Evolutionary conservation across 805 yeast species (phyloP), one percentile per base, ranked within the genome.

Genomic region (Trichomonascus vanleenenianus): DNA sequence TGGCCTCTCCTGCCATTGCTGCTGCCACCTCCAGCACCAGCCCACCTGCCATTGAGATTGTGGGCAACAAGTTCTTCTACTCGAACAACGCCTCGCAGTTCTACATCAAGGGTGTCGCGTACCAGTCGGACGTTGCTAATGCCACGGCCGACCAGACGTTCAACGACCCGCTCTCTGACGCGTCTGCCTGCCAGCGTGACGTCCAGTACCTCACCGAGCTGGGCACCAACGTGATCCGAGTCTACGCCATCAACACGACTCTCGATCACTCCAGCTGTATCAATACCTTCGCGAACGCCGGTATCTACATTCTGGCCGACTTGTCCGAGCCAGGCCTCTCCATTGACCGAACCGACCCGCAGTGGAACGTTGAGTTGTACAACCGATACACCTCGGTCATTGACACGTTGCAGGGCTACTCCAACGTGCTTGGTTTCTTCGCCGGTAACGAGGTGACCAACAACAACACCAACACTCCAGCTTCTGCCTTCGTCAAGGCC

Each of bases 371-470:
- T 40, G 77, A 72, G 25, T 72, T 87, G 45, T 84, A 76, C 67
- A 68, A 78, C 48, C 77, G 97, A 63, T 91, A 91, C 71, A 80
- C 83, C 41, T 66, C 73, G 22, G 96, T 91, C 31, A 79, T 93
- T 47, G 97, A 93, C 65, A 68, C 75, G 55, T 77, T 93, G 70
- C 77, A 79, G 48, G 71, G 75, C 56, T 91, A 89, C 68, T 67
- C 81, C 40, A 91, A 91, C 66, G 76, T 86, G 15, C 72, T 91
- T 52, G 98, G 97, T 2, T 89, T 86, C 74, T 89, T 91, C 66
- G 97, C 97, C 25, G 98, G 97, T 51, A 91, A 91, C 67, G 98
- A 91, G 74, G 97, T 93, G 44, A 79, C 91, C 49, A 91, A 89
- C 66, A 87, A 85, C 60, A 46, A 50, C 53, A 69, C 87, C 41